Conservation (phyloP, 306 rosid species). For the Fragaria iinumae region DNA sequence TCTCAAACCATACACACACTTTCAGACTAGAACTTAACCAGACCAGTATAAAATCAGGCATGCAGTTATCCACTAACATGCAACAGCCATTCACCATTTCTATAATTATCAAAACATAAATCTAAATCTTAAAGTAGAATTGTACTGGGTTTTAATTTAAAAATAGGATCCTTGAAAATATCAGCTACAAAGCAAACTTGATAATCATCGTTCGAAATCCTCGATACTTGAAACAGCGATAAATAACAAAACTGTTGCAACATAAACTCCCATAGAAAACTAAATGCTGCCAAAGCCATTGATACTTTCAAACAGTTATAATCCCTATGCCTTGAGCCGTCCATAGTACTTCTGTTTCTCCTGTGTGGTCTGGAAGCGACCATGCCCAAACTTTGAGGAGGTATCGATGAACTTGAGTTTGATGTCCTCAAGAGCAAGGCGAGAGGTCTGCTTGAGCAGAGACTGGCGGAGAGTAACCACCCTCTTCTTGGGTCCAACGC, state of each 20-base stretch:
- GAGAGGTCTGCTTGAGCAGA: constrained; percentile 76
- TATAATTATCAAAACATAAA: too few species aligned
- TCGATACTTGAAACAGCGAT: not conserved
- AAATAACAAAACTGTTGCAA: not conserved
- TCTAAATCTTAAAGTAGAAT: not conserved
- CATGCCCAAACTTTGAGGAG: constrained; percentile 81
- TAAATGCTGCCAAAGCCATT: not conserved
- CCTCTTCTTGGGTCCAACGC: constrained; percentile 87
- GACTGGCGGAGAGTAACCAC: constrained; percentile 81
- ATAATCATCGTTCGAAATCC: not conserved
- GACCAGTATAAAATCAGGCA: too few species aligned
- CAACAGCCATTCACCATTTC: too few species aligned
- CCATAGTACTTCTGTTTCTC: constrained; percentile 85
- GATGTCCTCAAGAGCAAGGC: constrained; percentile 76
- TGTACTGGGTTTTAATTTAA: not conserved
- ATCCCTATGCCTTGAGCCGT: constrained; percentile 61
- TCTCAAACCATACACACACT: too few species aligned
- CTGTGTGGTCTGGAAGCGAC: constrained; percentile 86
- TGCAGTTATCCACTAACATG: too few species aligned
- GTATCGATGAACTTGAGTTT: constrained; percentile 83
- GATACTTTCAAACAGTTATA: not conserved
- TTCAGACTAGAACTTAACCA: too few species aligned
- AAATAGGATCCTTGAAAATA: not conserved
- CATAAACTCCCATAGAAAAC: not conserved
- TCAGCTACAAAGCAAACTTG: not conserved